Conservation (phyloP, 2,329 filamentous ascomycete species). For the Epichloe festucae region DNA sequence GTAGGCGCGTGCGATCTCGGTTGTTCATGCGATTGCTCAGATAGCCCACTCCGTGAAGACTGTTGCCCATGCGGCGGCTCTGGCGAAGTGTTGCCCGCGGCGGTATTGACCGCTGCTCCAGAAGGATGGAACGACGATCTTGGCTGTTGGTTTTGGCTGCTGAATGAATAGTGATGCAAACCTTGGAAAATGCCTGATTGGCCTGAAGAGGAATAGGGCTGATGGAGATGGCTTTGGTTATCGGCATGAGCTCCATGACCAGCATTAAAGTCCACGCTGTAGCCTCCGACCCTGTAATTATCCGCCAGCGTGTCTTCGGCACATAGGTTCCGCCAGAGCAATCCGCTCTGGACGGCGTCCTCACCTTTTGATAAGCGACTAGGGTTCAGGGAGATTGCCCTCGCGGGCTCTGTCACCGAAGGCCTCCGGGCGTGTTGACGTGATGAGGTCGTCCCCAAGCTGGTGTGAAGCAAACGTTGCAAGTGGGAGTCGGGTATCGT, state of each 20-base stretch:
- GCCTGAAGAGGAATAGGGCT: constrained; percentile 43
- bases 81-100: constrained; percentile 33
- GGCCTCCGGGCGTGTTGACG: constrained; percentile 4
- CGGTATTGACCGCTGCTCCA: constrained; percentile 19
- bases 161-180: constrained; percentile 7
- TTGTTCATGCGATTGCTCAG: constrained; percentile 24
- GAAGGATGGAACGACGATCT: constrained; percentile 35
- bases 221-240: constrained; percentile 50
- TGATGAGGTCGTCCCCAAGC: neutral
- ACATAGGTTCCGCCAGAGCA: constrained; percentile 68
- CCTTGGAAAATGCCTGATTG: constrained; percentile 15
- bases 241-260: constrained; percentile 52
- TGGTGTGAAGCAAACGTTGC: neutral
- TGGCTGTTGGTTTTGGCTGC: constrained; percentile 15
- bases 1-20: constrained; percentile 25
- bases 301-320: constrained; percentile 59
- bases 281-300: constrained; percentile 61
- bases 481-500: constrained; percentile 3
- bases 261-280: constrained; percentile 60
- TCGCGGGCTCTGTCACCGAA: constrained; percentile 35
- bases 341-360: constrained; percentile 61
- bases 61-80: constrained; percentile 23
- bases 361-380: constrained; percentile 49
- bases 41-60: constrained; percentile 19
- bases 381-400: constrained; percentile 37